These are phyloP conservation scores for Scortechinia acanthostroma DNA, from an alignment of 2,329 filamentous ascomycete species.

Conservation along the genomic window DNA sequence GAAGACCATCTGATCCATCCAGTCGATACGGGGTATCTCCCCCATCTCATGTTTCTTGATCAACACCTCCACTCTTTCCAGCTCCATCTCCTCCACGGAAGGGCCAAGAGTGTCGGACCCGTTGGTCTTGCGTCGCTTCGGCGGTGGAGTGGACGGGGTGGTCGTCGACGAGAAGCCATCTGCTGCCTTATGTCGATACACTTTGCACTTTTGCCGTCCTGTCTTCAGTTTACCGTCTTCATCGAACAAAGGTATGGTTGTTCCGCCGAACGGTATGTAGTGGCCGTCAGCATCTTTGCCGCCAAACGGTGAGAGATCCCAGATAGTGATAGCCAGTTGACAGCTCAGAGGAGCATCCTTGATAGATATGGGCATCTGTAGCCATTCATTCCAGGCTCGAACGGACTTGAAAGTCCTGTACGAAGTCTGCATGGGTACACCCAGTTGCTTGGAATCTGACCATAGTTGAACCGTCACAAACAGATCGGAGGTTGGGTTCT, in stretches of 20 bases:
- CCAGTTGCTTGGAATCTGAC: constrained; percentile 90
- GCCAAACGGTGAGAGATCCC: constrained; percentile 82
- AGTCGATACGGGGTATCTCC: constrained; percentile 85
- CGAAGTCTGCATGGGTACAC: constrained; percentile 82
- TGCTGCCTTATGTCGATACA: constrained; percentile 75
- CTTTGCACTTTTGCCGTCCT: constrained; percentile 81
- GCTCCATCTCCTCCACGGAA: constrained; percentile 42
- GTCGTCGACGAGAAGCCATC: constrained; percentile 76
- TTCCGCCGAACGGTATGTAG: constrained; percentile 86
- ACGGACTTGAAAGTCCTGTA: constrained; percentile 79
- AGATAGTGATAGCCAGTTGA: constrained; percentile 84
- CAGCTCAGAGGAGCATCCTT: constrained; percentile 74
- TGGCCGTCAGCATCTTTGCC: constrained; percentile 65
- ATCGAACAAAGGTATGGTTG: constrained; percentile 87
- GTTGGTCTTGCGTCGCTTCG: constrained; percentile 39
- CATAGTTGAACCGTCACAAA: constrained; percentile 90
- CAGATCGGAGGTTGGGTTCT: constrained; percentile 74
- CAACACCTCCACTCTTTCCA: constrained; percentile 79
- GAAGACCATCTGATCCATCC: constrained; percentile 92
- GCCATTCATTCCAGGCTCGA: constrained; percentile 87
- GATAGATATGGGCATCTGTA: constrained; percentile 78
- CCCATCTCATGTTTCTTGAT: constrained; percentile 99
- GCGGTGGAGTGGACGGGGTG: constrained; percentile 65
- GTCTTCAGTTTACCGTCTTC: constrained; percentile 84
- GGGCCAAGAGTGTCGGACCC: constrained; percentile 31